phyloP scores from a whole-genome alignment of 257 asterid genomes.

The Nicotiana paniculata region DNA sequence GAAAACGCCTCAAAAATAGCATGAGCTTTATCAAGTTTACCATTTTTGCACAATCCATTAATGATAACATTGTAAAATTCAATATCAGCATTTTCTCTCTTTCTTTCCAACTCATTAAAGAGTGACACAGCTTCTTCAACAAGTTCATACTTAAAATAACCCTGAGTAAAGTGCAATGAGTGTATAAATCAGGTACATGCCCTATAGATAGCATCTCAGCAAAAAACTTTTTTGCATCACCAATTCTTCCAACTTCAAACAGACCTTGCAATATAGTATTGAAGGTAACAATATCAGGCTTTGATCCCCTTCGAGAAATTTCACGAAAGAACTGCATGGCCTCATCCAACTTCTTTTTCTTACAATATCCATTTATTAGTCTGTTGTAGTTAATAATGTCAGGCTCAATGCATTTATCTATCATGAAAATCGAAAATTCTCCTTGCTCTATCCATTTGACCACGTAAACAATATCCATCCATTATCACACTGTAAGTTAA shows the following conservation, averaged over 20 bases:
- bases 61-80: not conserved
- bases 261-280: not conserved
- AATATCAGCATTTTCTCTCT: not conserved
- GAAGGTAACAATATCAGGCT: not conserved
- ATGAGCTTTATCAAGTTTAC: not conserved
- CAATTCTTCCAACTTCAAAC: not conserved
- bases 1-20: not conserved
- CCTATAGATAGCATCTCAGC: not conserved
- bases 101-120: not conserved
- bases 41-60: not conserved
- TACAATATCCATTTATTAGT: too few species aligned
- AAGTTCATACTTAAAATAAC: not conserved
- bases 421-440: too few species aligned
- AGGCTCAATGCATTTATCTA: too few species aligned
- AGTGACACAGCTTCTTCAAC: not conserved
- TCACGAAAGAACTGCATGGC: slow-evolving; percentile 6
- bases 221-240: not conserved
- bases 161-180: not conserved
- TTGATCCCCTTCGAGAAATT: not conserved
- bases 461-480: slow-evolving; percentile 3
- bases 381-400: too few species aligned
- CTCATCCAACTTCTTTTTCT: not conserved
- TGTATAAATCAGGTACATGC: not conserved
- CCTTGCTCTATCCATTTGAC: too few species aligned
- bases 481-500: not conserved